A percentile compares a stretch with the other conserved stretches of the same genome.
phyloP scores from a whole-genome alignment of 805 yeast genomes.

The Brettanomyces naardenensis region DNA sequence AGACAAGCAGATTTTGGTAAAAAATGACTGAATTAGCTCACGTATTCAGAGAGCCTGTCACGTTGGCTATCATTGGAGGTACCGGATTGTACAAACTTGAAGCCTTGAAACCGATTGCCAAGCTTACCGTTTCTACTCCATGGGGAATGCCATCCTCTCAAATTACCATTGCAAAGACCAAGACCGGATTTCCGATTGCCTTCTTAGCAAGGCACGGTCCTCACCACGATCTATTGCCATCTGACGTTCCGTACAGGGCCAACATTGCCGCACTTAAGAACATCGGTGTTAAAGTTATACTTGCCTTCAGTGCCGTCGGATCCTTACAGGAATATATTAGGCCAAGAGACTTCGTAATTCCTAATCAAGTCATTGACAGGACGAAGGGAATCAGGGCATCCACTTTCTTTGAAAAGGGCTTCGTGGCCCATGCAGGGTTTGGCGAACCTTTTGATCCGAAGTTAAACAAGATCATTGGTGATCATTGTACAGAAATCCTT shows the following conservation, averaged over 20 bases:
- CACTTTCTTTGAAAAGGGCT: conserved; percentile 84
- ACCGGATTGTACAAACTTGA: conserved; percentile 92
- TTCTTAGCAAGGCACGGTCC: conserved; percentile 92
- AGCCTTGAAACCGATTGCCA: conserved; percentile 77
- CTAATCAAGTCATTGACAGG: conserved; percentile 93
- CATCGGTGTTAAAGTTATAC: conserved; percentile 77
- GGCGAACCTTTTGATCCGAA: conserved; percentile 92
- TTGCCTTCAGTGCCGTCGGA: conserved; percentile 96
- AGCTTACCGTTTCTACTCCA: conserved; percentile 78
- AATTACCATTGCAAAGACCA: conserved; percentile 79
- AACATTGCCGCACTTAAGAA: conserved; percentile 92
- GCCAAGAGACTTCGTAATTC: conserved; percentile 95
- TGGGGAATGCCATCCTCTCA: conserved; percentile 98
- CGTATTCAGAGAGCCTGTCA: conserved; percentile 55
- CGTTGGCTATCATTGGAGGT: conserved; percentile 91
- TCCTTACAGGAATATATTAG: conserved; percentile 81
- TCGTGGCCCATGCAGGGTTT: conserved; percentile 95
- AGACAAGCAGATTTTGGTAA: too few relatives aligned
- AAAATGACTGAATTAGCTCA: conserved; percentile 29
- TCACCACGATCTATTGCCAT: conserved; percentile 82
- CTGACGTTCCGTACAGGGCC: conserved; percentile 88
- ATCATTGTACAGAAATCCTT: conserved; percentile 45
- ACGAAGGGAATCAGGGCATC: conserved; percentile 92
- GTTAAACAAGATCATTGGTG: conserved; percentile 57
- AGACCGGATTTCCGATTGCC: conserved; percentile 76